Conservation (phyloP, 1,284 basidiomycete genomes). For the Rhodotorula sp. region DNA sequence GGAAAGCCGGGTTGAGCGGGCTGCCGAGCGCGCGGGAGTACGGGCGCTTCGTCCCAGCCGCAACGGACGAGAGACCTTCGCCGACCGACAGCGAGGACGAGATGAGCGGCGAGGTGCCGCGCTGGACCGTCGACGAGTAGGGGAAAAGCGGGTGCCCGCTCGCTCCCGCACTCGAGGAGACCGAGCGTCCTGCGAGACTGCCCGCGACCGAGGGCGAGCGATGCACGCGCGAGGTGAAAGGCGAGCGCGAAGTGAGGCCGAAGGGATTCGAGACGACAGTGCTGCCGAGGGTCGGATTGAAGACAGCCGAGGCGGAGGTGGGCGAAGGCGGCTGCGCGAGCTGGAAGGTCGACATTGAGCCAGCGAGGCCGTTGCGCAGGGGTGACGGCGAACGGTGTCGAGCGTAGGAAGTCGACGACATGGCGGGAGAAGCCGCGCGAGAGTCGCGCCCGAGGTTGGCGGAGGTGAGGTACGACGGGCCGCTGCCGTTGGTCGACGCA, state of each 20-base stretch:
- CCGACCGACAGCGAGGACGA: conserved; percentile 14
- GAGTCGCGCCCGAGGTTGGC: conserved; percentile 15
- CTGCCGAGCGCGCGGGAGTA: neutral
- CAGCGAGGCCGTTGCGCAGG: conserved; percentile 30
- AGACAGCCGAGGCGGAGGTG: conserved; percentile 4
- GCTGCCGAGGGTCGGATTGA: conserved; percentile 16
- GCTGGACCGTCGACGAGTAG: conserved; percentile 33
- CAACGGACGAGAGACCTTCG: conserved; percentile 22
- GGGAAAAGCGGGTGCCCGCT: conserved; percentile 35
- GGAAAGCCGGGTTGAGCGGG: neutral
- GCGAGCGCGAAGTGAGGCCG: conserved; percentile 33
- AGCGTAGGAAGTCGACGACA: conserved; percentile 14
- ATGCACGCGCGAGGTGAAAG: conserved; percentile 17
- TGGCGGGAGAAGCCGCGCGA: conserved; percentile 32
- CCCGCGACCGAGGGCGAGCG: conserved; percentile 1
- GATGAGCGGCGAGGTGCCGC: conserved; percentile 18
- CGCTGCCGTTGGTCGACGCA: conserved; percentile 6
- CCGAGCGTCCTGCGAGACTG: neutral
- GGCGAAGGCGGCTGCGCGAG: conserved; percentile 23
- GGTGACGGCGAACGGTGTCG: conserved; percentile 29
- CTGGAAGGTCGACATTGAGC: conserved; percentile 37
- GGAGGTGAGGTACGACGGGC: conserved; percentile 26
- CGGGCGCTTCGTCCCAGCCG: neutral
- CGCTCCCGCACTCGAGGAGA: neutral
- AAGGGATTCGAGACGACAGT: conserved; percentile 21